A percentile compares a stretch with the other conserved stretches of the same genome.
Conservation (phyloP, 768 basidiomycete species). For the Serendipita sp. region DNA sequence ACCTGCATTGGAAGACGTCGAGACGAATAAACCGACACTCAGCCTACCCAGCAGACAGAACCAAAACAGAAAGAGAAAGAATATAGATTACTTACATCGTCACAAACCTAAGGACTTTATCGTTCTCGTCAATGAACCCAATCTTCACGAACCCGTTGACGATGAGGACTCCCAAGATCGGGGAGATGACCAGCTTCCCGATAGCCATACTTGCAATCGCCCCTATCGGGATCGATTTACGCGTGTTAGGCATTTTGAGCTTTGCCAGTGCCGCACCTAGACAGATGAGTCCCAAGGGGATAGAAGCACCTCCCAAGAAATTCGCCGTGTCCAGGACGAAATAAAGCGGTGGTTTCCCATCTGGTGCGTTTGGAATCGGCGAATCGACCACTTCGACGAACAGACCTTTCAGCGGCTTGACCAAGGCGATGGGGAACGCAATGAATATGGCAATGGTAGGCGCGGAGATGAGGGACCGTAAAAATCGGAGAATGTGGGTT, state of each 20-base stretch:
- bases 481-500: constrained; percentile 12
- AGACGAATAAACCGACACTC: neutral
- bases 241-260: constrained; percentile 29
- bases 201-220: constrained; percentile 38
- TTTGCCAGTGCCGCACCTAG: constrained; percentile 49
- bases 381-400: constrained; percentile 34
- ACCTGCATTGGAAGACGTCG: constrained; percentile 21
- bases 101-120: constrained; percentile 47
- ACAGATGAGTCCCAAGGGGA: constrained; percentile 46
- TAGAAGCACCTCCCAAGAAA: constrained; percentile 46
- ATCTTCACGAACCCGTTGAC: constrained; percentile 26
- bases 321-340: constrained; percentile 39
- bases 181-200: constrained; percentile 39
- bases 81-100: constrained; percentile 38
- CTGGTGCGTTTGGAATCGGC: constrained; percentile 36
- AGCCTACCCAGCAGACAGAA: too few species aligned
- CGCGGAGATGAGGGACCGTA: constrained; percentile 29
- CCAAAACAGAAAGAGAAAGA: too few species aligned
- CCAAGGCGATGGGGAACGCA: constrained; percentile 38
- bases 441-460: constrained; percentile 37
- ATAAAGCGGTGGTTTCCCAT: constrained; percentile 49
- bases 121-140: constrained; percentile 31
- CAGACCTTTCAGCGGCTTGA: constrained; percentile 42
- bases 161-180: constrained; percentile 44
- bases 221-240: constrained; percentile 26